Evolutionary conservation across 2,329 filamentous ascomycete species (phyloP).

Genomic region (Scopulariopsis brevicaulis): DNA sequence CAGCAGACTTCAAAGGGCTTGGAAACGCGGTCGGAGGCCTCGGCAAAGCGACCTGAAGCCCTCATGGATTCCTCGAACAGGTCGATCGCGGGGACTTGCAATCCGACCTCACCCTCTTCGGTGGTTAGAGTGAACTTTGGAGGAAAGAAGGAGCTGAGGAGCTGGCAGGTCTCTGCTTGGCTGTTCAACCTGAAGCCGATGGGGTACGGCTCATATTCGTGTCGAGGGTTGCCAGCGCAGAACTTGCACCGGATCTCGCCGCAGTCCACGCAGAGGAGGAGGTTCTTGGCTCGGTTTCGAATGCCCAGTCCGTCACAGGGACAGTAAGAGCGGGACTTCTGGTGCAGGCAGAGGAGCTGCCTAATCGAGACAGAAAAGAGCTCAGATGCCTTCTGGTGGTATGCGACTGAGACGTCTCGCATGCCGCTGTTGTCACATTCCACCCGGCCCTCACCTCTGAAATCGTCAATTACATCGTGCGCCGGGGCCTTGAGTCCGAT

Average conservation of each 20-base stretch:
- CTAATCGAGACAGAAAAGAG: background rate
- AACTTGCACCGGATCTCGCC: conserved; percentile 20
- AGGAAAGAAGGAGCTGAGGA: background rate
- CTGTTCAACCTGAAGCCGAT: background rate
- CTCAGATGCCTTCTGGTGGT: background rate
- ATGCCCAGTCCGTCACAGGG: conserved; percentile 19
- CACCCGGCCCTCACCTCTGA: background rate
- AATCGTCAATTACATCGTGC: conserved; percentile 1
- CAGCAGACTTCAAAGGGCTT: background rate
- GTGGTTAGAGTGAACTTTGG: background rate
- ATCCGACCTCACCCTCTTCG: background rate
- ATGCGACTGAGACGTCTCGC: background rate
- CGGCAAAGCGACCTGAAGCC: too few relatives aligned
- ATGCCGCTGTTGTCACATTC: background rate
- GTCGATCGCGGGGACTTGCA: background rate
- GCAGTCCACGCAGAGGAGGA: conserved; percentile 19
- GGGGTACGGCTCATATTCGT: conserved; percentile 13
- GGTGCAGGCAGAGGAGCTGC: conserved; percentile 3
- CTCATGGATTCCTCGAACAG: too few relatives aligned
- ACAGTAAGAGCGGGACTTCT: conserved; percentile 18
- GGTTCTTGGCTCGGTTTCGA: conserved; percentile 14
- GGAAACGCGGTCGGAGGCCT: background rate
- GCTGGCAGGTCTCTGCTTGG: background rate
- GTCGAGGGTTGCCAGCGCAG: conserved; percentile 26
- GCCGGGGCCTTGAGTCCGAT: background rate